Evolutionary conservation across 75 land plant species (phyloP).

Genomic region (Azolla pinnata): DNA sequence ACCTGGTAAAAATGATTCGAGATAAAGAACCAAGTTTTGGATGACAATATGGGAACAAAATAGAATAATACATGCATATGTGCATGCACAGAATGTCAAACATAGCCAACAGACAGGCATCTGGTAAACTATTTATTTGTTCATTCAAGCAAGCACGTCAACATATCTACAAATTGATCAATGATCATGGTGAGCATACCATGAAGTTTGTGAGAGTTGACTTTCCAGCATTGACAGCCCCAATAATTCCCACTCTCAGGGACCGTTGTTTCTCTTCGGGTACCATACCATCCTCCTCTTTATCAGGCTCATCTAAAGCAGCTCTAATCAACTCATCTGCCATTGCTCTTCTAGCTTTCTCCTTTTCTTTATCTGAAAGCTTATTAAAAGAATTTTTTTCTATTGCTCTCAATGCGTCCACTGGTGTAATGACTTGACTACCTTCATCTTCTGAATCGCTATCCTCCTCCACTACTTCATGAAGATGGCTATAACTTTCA

Average conservation of each 20-base stretch:
- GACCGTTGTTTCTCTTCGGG: constrained; percentile 78
- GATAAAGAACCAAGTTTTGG: too few species aligned
- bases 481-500: background rate
- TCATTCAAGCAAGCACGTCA: too few species aligned
- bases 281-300: constrained; percentile 21
- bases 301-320: constrained; percentile 9
- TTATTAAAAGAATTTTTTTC: background rate
- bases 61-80: background rate
- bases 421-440: background rate
- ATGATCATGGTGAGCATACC: too few species aligned
- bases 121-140: too few species aligned
- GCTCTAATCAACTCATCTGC: background rate
- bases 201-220: constrained; percentile 67
- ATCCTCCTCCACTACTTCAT: too few species aligned
- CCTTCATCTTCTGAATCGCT: constrained; percentile 2
- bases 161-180: too few species aligned
- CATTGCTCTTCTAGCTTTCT: constrained; percentile 2
- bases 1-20: constrained; percentile 52
- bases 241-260: constrained; percentile 81
- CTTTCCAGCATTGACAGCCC: constrained; percentile 94
- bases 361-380: background rate
- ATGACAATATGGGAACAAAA: too few species aligned
- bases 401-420: background rate
- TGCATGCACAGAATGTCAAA: background rate
- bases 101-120: background rate